Evolutionary conservation across 768 basidiomycete species (phyloP).

Genomic region (Lentinula lateritia): DNA sequence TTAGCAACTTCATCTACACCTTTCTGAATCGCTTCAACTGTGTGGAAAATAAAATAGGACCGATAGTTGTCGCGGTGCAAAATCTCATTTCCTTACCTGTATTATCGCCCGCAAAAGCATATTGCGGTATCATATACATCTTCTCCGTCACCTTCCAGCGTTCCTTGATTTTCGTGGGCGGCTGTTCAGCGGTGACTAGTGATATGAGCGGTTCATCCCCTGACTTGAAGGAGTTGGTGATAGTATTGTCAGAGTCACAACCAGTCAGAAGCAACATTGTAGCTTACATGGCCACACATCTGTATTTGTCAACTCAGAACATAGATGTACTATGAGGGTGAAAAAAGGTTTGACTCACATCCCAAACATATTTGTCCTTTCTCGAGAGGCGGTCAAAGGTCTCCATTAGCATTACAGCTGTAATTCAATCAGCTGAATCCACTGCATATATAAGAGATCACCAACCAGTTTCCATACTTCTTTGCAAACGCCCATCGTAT

Average conservation of each 20-base stretch:
- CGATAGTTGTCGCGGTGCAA: background rate
- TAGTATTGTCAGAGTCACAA: background rate
- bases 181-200: constrained; percentile 43
- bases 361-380: constrained; percentile 74
- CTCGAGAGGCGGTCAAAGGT: constrained; percentile 56
- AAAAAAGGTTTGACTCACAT: constrained; percentile 39
- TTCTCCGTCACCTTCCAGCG: constrained; percentile 67
- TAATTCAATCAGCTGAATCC: background rate
- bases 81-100: constrained; percentile 35
- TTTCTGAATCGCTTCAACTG: constrained; percentile 62
- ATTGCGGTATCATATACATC: constrained; percentile 64
- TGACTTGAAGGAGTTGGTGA: constrained; percentile 30
- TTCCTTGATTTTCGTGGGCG: constrained; percentile 48
- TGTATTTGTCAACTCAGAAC: constrained; percentile 16
- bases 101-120: constrained; percentile 63
- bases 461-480: constrained; percentile 62
- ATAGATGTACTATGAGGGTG: background rate
- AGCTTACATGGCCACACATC: constrained; percentile 62
- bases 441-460: background rate
- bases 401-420: constrained; percentile 74
- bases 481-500: constrained; percentile 58
- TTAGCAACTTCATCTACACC: constrained; percentile 56
- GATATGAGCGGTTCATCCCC: constrained; percentile 57
- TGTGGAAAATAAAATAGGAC: constrained; percentile 5
- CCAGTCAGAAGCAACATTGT: background rate